Evolutionary conservation across 805 yeast genomes (phyloP), one percentile per base, ranked within the genome.

Genomic region (Sugiyamaella americana): DNA sequence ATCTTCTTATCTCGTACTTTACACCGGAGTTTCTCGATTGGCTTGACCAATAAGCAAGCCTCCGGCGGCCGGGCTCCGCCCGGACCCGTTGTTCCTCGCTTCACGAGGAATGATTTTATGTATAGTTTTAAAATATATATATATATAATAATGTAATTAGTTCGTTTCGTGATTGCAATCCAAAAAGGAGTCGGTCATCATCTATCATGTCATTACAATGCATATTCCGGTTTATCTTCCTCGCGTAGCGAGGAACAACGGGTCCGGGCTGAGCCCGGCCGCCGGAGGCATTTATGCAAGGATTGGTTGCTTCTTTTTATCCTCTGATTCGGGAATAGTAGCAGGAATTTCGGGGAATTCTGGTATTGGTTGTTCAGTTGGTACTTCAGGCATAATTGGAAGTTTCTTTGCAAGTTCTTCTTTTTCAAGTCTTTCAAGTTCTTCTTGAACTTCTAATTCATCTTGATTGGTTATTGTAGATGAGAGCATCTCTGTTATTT

Each of bases 21-120:
- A 84, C 98, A 2, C 98, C 98, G 6, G 95, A 91, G 58, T 88
- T 93, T 59, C 74, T 93, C 61, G 96, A 87, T 36, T 93, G 98
- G 98, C 73, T 91, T 23, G 46, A 43, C 32, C 11, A 8, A 26
- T 13, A 8, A 26, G 32, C 13, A 8, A 8, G 32, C 32, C 32
- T 26, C 32, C 32, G 32, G 32, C 32, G 32, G 32, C 32, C 13
- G 32, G 32, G 32, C 32, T 26, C 32, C 13, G 32, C 32, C 32
- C 32, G 13, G 32, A 26, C 32, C 32, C 32, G 11, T 8, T 26
- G 32, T 8, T 13, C 13, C 32, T 13, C 13, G 32, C 32, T 26
- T 26, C 32, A 13, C 32, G 13, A 13, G 32, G 13, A n/a, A n/a
- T n/a, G n/a, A n/a, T n/a, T n/a, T n/a, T n/a, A n/a, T n/a, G n/a